phyloP scores from a whole-genome alignment of 2,329 filamentous ascomycete genomes.

The Podosphaera fusca region DNA sequence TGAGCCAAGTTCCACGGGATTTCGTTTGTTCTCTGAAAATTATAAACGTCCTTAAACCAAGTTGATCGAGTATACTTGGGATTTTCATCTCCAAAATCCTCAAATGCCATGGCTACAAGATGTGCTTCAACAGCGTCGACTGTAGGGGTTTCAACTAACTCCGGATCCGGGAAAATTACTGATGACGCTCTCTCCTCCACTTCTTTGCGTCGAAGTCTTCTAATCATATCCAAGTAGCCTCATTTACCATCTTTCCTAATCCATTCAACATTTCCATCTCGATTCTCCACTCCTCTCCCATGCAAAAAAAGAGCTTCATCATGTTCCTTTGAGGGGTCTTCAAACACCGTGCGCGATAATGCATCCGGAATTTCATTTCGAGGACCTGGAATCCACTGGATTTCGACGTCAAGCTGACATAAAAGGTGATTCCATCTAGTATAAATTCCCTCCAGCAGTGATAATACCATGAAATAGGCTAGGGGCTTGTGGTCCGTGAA shows the following conservation, averaged over 20 bases:
- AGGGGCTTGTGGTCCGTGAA: background rate
- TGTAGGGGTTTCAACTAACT: background rate
- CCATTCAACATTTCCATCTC: background rate
- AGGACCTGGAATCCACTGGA: background rate
- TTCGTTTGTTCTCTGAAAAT: background rate
- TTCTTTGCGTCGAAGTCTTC: background rate
- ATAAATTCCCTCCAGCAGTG: background rate
- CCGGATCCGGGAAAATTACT: background rate
- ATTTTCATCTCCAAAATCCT: background rate
- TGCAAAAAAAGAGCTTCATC: background rate
- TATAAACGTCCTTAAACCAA: background rate
- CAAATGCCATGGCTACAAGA: background rate
- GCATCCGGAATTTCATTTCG: slow-evolving; percentile 1
- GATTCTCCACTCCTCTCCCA: background rate
- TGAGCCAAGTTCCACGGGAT: background rate
- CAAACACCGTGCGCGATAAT: background rate
- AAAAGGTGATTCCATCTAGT: background rate
- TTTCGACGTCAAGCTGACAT: background rate
- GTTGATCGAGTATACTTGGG: background rate
- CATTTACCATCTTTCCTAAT: background rate
- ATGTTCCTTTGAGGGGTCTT: background rate
- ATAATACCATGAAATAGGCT: background rate
- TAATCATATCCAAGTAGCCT: background rate
- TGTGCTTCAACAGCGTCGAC: background rate
- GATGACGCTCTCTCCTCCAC: background rate